phyloP scores from a whole-genome alignment of 2,329 filamentous ascomycete species.

The Mycogone perniciosa region DNA sequence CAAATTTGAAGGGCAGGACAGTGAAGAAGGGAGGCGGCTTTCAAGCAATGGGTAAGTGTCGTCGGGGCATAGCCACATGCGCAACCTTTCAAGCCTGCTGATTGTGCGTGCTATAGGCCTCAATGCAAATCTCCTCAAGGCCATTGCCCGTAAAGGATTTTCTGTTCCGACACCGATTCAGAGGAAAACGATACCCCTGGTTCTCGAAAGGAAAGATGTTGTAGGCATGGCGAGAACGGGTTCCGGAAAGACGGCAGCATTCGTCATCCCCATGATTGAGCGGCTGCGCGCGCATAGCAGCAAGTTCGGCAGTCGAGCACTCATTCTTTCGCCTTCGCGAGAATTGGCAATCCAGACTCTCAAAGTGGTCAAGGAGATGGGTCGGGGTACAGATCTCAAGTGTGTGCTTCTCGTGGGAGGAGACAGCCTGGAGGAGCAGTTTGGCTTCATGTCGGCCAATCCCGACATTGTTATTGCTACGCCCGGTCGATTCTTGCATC shows the following conservation, averaged over 20 bases:
- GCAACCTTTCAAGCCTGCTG: not conserved
- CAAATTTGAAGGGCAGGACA: constrained; percentile 74
- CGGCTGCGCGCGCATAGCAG: constrained; percentile 81
- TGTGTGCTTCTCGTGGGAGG: constrained; percentile 88
- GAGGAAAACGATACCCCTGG: constrained; percentile 87
- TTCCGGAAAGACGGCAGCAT: constrained; percentile 96
- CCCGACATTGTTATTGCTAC: constrained; percentile 97
- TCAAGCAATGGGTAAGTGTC: constrained; percentile 74
- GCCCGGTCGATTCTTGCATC: constrained; percentile 88
- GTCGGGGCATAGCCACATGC: not conserved
- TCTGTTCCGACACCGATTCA: constrained; percentile 96
- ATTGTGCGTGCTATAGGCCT: constrained; percentile 45
- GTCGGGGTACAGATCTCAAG: constrained; percentile 83
- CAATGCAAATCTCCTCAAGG: constrained; percentile 76
- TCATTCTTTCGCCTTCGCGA: constrained; percentile 87
- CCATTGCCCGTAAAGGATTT: constrained; percentile 90
- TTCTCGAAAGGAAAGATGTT: constrained; percentile 88
- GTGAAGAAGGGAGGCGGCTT: constrained; percentile 96
- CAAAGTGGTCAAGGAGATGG: constrained; percentile 93
- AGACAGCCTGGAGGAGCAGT: constrained; percentile 93
- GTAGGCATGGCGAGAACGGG: constrained; percentile 99
- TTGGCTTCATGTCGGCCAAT: constrained; percentile 84
- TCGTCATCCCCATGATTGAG: constrained; percentile 98
- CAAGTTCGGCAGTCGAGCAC: constrained; percentile 75
- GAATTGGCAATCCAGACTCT: constrained; percentile 92